phyloP scores from a whole-genome alignment of 768 basidiomycete genomes.

The Dictyophora rubrovolvata region DNA sequence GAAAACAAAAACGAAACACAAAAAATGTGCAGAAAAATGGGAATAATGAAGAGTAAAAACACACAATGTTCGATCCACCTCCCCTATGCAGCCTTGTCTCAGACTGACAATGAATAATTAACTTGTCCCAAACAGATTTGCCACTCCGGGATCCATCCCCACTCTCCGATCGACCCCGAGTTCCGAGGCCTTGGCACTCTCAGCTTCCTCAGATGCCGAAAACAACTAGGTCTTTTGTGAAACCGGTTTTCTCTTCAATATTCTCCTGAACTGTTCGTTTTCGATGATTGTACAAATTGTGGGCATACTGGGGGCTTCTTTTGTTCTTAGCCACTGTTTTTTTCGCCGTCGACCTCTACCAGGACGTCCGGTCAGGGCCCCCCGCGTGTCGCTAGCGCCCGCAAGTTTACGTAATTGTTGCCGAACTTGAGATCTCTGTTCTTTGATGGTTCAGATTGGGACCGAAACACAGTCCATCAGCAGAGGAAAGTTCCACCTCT shows the following conservation, averaged over 20 bases:
- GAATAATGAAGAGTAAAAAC: not conserved
- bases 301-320: not conserved
- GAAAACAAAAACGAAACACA: not conserved
- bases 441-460: not conserved
- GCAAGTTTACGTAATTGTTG: not conserved
- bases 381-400: not conserved
- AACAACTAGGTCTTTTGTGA: not conserved
- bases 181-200: not conserved
- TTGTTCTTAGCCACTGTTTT: not conserved
- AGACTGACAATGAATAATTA: not conserved
- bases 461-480: not conserved
- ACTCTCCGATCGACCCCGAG: conserved; percentile 1
- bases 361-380: not conserved
- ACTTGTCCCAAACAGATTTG: conserved; percentile 7
- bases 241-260: not conserved
- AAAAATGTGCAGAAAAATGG: not conserved
- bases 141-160: not conserved
- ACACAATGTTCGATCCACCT: not conserved
- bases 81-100: not conserved
- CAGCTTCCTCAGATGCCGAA: not conserved
- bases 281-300: not conserved
- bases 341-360: not conserved
- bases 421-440: not conserved
- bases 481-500: not conserved
- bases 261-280: not conserved